Conservation (phyloP, 2,329 filamentous ascomycete genomes). For the Trichoderma guizhouense region DNA sequence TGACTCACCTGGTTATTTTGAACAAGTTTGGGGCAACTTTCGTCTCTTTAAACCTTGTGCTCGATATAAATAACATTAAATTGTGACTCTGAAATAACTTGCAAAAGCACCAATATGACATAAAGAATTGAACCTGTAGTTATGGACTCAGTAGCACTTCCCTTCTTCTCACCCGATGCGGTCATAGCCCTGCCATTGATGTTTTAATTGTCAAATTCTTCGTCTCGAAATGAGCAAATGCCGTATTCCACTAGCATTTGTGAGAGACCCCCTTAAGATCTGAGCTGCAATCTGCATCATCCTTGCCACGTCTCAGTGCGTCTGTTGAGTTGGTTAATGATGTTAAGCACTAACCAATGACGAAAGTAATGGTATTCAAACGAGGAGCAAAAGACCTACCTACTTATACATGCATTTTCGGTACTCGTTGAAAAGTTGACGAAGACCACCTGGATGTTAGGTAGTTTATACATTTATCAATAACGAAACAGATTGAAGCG, state of each 20-base stretch:
- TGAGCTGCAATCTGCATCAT: background rate
- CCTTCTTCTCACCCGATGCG: background rate
- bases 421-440: background rate
- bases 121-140: background rate
- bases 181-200: background rate
- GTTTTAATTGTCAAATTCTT: background rate
- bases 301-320: background rate
- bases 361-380: background rate
- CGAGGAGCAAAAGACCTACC: background rate
- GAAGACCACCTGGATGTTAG: background rate
- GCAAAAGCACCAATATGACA: too few relatives aligned
- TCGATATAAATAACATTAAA: too few relatives aligned
- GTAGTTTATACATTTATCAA: background rate
- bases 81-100: too few relatives aligned
- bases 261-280: background rate
- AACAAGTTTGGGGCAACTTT: too few relatives aligned
- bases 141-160: background rate
- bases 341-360: background rate
- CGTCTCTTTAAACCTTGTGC: too few relatives aligned
- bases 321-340: background rate
- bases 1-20: too few relatives aligned
- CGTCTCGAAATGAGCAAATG: background rate
- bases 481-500: background rate
- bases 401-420: background rate
- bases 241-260: background rate